Evolutionary conservation across 1,284 basidiomycete genomes (phyloP), one percentile per base, ranked within the genome.

Genomic region (Singerocomus inundabilis): DNA sequence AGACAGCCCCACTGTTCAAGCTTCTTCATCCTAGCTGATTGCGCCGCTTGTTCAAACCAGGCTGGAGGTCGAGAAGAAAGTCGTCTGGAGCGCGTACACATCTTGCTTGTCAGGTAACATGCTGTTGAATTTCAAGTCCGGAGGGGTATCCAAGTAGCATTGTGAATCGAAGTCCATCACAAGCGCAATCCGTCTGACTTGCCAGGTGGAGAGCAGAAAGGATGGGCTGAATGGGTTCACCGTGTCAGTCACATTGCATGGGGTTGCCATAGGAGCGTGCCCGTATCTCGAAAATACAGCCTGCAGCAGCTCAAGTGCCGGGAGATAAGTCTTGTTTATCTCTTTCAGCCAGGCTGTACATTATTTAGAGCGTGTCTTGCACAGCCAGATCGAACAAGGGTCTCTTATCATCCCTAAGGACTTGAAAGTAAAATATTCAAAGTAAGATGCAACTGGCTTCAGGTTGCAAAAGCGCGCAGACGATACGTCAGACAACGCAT

Each of bases 281-380:
- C 45, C 38, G 42, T 12, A 25, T 49, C 34, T 48, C 15, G 34
- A 51, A 48, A 18, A 48, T 48, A 21, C 32, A 49, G 16, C 39
- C 39, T 37, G 39, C 15, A 11, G n/a, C n/a, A n/a, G n/a, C n/a
- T n/a, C 34, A 29, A 37, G 46, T 42, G 15, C 15, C 10, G 1
- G 34, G 49, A 33, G n/a, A n/a, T n/a, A n/a, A n/a, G n/a, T n/a
- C n/a, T n/a, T n/a, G n/a, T n/a, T n/a, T n/a, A n/a, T n/a, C n/a
- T n/a, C n/a, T n/a, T n/a, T n/a, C n/a, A n/a, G n/a, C n/a, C n/a
- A n/a, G n/a, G n/a, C n/a, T n/a, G n/a, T n/a, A n/a, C n/a, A n/a
- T n/a, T n/a, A n/a, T n/a, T n/a, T n/a, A n/a, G n/a, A n/a, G n/a
- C n/a, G n/a, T n/a, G n/a, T n/a, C n/a, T n/a, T n/a, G n/a, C n/a